Evolutionary conservation across 2,329 filamentous ascomycete species (phyloP).

Genomic region (Alternaria ventricosa): DNA sequence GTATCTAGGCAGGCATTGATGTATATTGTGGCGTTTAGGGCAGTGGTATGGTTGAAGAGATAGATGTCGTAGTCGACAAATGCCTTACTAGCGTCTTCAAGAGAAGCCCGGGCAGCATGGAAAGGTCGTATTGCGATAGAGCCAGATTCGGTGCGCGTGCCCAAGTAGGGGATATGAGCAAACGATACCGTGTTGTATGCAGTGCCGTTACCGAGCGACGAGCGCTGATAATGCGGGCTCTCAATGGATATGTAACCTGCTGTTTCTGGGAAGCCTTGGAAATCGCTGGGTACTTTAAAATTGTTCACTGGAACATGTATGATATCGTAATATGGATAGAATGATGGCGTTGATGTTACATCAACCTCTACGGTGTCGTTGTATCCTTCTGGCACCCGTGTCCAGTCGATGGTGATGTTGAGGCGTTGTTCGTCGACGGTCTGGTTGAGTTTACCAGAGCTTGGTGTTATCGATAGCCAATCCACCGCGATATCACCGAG

Average conservation of each 20-base stretch:
- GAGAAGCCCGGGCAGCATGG: conserved; percentile 11
- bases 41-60: conserved; percentile 15
- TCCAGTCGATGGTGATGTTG: conserved; percentile 25
- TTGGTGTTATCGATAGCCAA: conserved; percentile 23
- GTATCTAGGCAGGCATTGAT: conserved; percentile 51
- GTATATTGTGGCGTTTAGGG: conserved; percentile 45
- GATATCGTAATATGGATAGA: conserved; percentile 22
- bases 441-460: conserved; percentile 13
- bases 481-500: conserved; percentile 20
- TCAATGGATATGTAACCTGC: conserved; percentile 25
- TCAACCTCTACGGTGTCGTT: conserved; percentile 18
- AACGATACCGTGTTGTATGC: conserved; percentile 10
- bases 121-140: conserved; percentile 24
- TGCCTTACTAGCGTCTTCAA: conserved; percentile 13
- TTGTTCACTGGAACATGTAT: conserved; percentile 24
- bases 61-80: conserved; percentile 25
- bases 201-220: background rate
- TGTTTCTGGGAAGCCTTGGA: conserved; percentile 25
- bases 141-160: conserved; percentile 23
- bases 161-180: conserved; percentile 18
- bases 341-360: conserved; percentile 18
- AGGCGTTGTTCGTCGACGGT: conserved; percentile 22
- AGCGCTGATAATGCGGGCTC: conserved; percentile 21
- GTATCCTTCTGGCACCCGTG: conserved; percentile 13
- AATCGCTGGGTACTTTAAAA: conserved; percentile 10